Conservation (phyloP, 345 rosid genomes). For the Moringa oleifera region DNA sequence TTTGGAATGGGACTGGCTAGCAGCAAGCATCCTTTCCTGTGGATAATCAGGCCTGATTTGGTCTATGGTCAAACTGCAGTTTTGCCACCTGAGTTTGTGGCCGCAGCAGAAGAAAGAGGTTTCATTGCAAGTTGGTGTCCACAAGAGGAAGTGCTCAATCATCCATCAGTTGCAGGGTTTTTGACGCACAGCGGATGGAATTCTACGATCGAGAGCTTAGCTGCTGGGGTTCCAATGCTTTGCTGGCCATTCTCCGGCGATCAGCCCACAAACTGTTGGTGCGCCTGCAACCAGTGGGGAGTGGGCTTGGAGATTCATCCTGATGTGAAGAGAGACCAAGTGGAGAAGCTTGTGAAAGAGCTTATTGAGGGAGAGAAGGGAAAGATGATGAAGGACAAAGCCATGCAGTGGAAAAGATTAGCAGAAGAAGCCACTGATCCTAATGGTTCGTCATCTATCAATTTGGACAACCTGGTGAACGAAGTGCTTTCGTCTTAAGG, state of each 20-base stretch:
- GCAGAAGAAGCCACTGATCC: too few relatives aligned
- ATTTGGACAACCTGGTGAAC: too few relatives aligned
- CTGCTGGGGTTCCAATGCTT: constrained; percentile 36
- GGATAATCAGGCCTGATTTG: constrained; percentile 29
- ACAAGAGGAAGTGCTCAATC: constrained; percentile 21
- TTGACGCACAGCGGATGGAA: constrained; percentile 57
- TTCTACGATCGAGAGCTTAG: constrained; percentile 28
- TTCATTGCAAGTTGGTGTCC: constrained; percentile 23
- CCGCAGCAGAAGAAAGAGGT: constrained; percentile 13
- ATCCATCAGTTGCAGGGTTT: constrained; percentile 19
- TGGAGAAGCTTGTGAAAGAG: constrained; percentile 39
- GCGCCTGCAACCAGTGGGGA: too few relatives aligned
- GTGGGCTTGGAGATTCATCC: constrained; percentile 18
- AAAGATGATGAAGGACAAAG: too few relatives aligned
- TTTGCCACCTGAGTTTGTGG: constrained; percentile 13
- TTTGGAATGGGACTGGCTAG: constrained; percentile 31
- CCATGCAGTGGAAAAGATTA: too few relatives aligned
- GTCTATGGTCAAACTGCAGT: constrained; percentile 11
- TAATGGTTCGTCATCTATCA: too few relatives aligned
- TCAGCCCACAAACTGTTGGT: constrained; percentile 19
- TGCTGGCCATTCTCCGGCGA: constrained; percentile 34
- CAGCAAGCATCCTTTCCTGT: constrained; percentile 15
- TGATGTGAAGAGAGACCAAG: constrained; percentile 36
- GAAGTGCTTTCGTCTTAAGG: too few relatives aligned
- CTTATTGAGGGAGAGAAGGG: too few relatives aligned